Evolutionary conservation across 331 rosid genomes (phyloP), one percentile per base, ranked within the genome.

Genomic region (Dryas integrifolia): DNA sequence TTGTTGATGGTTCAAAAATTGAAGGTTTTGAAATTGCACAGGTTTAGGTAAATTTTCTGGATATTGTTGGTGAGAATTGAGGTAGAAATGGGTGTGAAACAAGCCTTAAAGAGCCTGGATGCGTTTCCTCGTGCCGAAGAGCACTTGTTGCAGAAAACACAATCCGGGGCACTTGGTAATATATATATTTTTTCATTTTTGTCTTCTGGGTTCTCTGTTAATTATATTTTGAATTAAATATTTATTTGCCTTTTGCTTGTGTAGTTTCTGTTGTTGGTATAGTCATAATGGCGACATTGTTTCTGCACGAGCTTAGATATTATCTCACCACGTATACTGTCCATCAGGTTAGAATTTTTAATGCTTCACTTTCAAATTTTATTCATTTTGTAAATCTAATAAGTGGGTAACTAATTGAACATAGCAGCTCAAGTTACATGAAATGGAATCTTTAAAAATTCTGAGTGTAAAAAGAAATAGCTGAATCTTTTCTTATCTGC

Each of bases 81-180:
- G 44, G 63, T 40, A 4, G 11, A 55, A 46, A 94, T 95, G 99
- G 90, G 99, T 24, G 38, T 95, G 74, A 95, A 76, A 73, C 93
- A 90, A 81, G 84, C 89, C 41, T 77, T 95, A 41, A 89, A 76
- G 86, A 89, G 82, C 77, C 79, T 95, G 46, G 99, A 95, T 78
- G 99, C 99, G 13, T 95, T 95, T 81, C 99, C 99, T 45, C 96
- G 99, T 62, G 89, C 99, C 13, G 99, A 95, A 71, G 99, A 95
- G 48, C 99, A 95, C 67, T 87, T 95, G 86, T 67, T 92, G 86
- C 88, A 82, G 80, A 95, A 92, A 76, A 95, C 99, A 24, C 97
- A 89, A 83, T 88, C 99, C 40, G 99, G 99, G 70, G 99, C 99
- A 63, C 82, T 95, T 0, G 99, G 99, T 91, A 82, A 39, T 6